These are phyloP conservation scores for Termitomyces sp. DNA, from an alignment of 768 basidiomycete species.

Conservation along the genomic window DNA sequence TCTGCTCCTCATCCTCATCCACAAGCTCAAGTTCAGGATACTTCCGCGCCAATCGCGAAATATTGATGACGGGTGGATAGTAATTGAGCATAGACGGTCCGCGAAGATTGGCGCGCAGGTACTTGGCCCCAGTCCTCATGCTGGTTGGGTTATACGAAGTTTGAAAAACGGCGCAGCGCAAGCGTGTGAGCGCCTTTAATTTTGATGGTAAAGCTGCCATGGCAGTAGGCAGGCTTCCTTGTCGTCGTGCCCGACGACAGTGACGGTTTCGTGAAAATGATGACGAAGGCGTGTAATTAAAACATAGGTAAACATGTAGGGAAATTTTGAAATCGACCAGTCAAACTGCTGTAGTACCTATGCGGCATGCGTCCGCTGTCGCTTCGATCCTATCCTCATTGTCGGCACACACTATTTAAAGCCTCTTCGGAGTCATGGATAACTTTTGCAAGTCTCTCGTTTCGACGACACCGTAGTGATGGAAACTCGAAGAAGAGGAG, in stretches of 20 bases:
- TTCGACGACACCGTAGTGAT: slow-evolving; percentile 1
- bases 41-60: slow-evolving; percentile 43
- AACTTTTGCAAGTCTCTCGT: slow-evolving; percentile 2
- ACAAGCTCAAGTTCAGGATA: slow-evolving; percentile 56
- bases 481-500: not conserved
- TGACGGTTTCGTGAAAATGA: not conserved
- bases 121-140: slow-evolving; percentile 85
- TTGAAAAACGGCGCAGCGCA: slow-evolving; percentile 75
- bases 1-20: slow-evolving; percentile 61
- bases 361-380: slow-evolving; percentile 13
- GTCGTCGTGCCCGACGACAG: not conserved
- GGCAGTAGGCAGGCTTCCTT: not conserved
- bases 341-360: not conserved
- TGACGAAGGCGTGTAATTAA: not conserved
- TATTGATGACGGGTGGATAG: slow-evolving; percentile 61
- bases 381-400: slow-evolving; percentile 13
- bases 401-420: slow-evolving; percentile 12
- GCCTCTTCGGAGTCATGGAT: slow-evolving; percentile 9
- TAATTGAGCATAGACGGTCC: slow-evolving; percentile 86
- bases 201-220: slow-evolving; percentile 43
- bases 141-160: slow-evolving; percentile 84
- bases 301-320: slow-evolving; percentile 9
- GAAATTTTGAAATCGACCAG: slow-evolving; percentile 5
- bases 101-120: slow-evolving; percentile 73
- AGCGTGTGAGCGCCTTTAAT: slow-evolving; percentile 52